Base-by-base conservation (phyloP, 2,329 filamentous ascomycete species). In the Didymella arachidicola region DNA sequence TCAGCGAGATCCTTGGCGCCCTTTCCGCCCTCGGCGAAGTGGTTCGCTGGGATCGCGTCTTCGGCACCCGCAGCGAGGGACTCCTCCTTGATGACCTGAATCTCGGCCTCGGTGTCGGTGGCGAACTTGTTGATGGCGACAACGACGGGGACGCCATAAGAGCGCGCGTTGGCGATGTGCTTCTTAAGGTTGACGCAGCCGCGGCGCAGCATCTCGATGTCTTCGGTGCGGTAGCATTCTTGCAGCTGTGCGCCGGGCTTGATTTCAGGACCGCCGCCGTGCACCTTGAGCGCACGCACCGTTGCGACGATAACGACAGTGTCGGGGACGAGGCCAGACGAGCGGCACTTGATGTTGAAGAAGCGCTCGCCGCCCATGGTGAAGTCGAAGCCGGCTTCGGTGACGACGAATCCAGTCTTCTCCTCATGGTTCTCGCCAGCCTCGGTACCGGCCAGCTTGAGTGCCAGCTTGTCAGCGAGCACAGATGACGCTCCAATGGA, bases 331-430 rank as follows among this genome's bases (percentile, higher is more conserved):
- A 99, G 88, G 25, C 94, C 94, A 6, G 94, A 97, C 10, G 93
- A 91, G 60, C 95, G 90, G 82, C 95, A 98, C 85, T 99, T 99
- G 84, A 99, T 98, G 83, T 99, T 98, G 87, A 99, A 98, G 85
- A 99, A 99, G 51, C 95, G 90, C 84, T 99, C 95, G 63, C 95
- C 95, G 65, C 95, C 95, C 95, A 99, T 99, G 71, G 95, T 98
- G 81, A 99, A 99, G 79, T 99, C 95, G 78, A 99, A 99, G 10
- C 95, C 95, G 52, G 95, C 94, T 79, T 99, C 95, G 1, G 95
- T 99, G 36, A 99, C 89, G 22, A 97, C 94, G 71, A 95, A 98
- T 10, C 95, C 95, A 29, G 91, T 87, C 83, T 95, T 94, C 68
- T 88, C 82, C 49, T 87, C 83, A 72, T 93, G 86, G 70, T 96